Conservation (phyloP, 257 asterid genomes). For the Ilex asprella region DNA sequence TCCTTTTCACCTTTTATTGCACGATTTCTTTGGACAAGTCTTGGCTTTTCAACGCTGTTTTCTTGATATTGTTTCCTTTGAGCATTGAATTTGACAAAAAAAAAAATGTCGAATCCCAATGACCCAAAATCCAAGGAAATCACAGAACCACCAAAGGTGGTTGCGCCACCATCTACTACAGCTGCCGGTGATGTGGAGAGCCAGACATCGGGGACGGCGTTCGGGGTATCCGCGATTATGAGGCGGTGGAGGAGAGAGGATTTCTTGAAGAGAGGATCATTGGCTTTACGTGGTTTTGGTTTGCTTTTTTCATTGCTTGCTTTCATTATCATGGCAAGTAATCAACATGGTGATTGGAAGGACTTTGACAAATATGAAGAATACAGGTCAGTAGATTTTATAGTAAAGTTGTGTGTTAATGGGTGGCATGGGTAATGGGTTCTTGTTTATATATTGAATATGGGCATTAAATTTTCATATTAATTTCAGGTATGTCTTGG, state of each 20-base stretch:
- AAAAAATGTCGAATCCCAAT: conserved; percentile 33
- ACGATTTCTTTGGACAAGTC: too few species aligned
- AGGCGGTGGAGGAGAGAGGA: conserved; percentile 60
- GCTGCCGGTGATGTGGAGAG: conserved; percentile 32
- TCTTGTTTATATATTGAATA: background rate
- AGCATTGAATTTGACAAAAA: background rate
- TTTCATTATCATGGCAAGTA: conserved; percentile 62
- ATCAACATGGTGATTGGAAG: conserved; percentile 64
- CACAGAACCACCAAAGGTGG: background rate
- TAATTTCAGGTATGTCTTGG: conserved; percentile 61
- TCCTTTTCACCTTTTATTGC: too few species aligned
- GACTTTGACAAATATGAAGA: conserved; percentile 60
- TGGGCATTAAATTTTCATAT: background rate
- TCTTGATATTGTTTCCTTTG: background rate
- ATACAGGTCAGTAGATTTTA: conserved; percentile 38
- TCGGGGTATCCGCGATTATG: conserved; percentile 21
- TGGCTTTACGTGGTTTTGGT: conserved; percentile 36
- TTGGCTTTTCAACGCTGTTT: too few species aligned
- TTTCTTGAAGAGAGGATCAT: conserved; percentile 29
- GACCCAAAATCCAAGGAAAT: conserved; percentile 5
- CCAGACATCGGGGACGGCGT: conserved; percentile 25
- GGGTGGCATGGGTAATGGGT: background rate
- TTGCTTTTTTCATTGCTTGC: conserved; percentile 63
- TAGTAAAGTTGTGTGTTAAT: background rate
- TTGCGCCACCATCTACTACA: conserved; percentile 12